Percentiles rank a stretch among this genome's conserved stretches.
Conservation (phyloP, 2,329 filamentous ascomycete genomes). For the Beauveria brongniartii region DNA sequence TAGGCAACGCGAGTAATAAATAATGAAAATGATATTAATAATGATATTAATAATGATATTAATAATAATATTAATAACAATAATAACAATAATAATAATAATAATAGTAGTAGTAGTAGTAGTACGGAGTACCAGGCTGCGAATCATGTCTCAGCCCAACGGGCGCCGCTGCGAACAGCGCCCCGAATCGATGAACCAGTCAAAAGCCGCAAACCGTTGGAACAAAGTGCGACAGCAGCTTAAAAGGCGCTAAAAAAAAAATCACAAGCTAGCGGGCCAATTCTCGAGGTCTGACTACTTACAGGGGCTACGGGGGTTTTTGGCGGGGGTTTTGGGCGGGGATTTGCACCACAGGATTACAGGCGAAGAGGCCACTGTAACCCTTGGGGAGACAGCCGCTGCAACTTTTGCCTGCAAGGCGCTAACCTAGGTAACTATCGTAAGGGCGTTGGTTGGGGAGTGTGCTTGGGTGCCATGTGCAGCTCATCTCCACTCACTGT, state of each 20-base stretch:
- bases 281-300: neutral
- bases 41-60: neutral
- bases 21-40: neutral
- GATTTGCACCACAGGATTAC: neutral
- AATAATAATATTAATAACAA: neutral
- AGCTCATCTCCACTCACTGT: neutral
- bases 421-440: too few relatives aligned
- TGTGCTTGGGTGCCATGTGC: neutral
- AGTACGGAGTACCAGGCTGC: neutral
- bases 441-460: too few relatives aligned
- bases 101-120: neutral
- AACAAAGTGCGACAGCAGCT: neutral
- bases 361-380: neutral
- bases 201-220: too few relatives aligned
- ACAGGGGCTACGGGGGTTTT: neutral
- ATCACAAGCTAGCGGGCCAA: neutral
- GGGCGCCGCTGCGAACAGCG: neutral
- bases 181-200: neutral
- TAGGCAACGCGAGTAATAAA: neutral
- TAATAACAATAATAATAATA: too few relatives aligned
- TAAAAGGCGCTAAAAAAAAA: neutral
- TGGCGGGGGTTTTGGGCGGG: neutral
- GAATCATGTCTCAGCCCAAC: conserved; percentile 7
- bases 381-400: neutral
- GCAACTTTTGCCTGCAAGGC: neutral